Evolutionary conservation across 805 yeast genomes (phyloP).

Genomic region (Hanseniaspora lindneri): DNA sequence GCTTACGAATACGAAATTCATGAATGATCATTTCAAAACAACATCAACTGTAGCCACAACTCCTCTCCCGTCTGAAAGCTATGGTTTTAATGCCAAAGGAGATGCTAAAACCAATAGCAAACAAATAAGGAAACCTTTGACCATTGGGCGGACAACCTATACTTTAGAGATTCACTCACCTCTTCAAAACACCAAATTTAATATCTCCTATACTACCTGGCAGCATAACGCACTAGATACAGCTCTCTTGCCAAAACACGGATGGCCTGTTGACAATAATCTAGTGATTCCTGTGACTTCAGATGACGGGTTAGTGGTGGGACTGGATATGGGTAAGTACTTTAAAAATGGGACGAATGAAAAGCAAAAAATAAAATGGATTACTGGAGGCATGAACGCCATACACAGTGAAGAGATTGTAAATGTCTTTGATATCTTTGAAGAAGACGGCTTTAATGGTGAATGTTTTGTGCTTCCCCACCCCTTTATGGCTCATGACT

Average conservation of each 20-base stretch:
- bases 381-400: constrained; percentile 12
- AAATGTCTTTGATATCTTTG: constrained; percentile 64
- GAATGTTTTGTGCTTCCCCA: constrained; percentile 53
- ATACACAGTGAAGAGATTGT: constrained; percentile 33
- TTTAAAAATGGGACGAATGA: constrained; percentile 8
- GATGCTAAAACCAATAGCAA: constrained; percentile 1
- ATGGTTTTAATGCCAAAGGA: constrained; percentile 7
- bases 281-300: constrained; percentile 7
- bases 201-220: constrained; percentile 79
- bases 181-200: constrained; percentile 55
- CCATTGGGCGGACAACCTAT: constrained; percentile 62
- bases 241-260: constrained; percentile 38
- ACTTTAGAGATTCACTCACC: constrained; percentile 67
- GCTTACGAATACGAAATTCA: constrained; percentile 13
- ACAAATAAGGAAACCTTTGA: constrained; percentile 32
- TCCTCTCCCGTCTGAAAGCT: constrained; percentile 11
- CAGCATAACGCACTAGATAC: constrained; percentile 78
- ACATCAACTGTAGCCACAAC: constrained; percentile 8
- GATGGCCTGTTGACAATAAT: constrained; percentile 49
- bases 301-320: constrained; percentile 7
- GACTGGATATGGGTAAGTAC: constrained; percentile 5
- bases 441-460: constrained; percentile 23
- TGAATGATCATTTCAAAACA: background rate
- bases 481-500: constrained; percentile 35
- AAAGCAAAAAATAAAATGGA: constrained; percentile 44